Conservation (phyloP, 305 asterid genomes). For the Caryopteris hybrid region DNA sequence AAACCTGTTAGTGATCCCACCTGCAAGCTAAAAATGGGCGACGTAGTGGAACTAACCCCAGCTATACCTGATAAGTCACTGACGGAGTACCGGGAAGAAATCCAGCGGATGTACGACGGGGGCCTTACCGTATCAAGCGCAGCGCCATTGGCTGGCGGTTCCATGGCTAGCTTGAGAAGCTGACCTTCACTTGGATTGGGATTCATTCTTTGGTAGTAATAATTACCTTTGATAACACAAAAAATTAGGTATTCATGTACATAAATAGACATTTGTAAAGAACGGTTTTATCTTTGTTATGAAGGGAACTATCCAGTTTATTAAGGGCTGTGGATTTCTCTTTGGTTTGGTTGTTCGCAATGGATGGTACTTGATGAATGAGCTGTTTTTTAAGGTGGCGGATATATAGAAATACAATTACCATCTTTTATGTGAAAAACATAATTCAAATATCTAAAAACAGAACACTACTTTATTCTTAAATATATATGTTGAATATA, state of each 20-base stretch:
- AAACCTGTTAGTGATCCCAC: slow-evolving; percentile 60
- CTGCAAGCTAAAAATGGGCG: slow-evolving; percentile 91
- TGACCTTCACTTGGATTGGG: slow-evolving; percentile 31
- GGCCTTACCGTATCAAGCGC: slow-evolving; percentile 37
- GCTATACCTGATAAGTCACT: slow-evolving; percentile 82
- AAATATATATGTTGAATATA: too few species aligned
- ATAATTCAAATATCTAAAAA: too few species aligned
- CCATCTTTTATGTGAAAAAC: too few species aligned
- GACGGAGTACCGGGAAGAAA: slow-evolving; percentile 76
- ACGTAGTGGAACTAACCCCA: slow-evolving; percentile 83
- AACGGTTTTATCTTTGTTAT: slow-evolving; percentile 13
- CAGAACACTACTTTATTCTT: too few species aligned
- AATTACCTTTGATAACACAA: neutral
- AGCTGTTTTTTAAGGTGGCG: too few species aligned
- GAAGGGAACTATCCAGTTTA: neutral
- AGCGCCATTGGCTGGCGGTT: slow-evolving; percentile 24
- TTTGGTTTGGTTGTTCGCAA: too few species aligned
- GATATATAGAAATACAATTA: too few species aligned
- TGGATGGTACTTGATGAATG: neutral
- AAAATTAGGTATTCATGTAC: slow-evolving; percentile 32
- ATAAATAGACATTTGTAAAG: slow-evolving; percentile 29
- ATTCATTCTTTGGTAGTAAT: slow-evolving; percentile 33
- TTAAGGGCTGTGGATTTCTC: too few species aligned
- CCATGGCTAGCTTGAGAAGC: slow-evolving; percentile 50
- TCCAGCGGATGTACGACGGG: slow-evolving; percentile 81